A percentile compares a stretch with the other conserved stretches of the same genome.
phyloP scores from a whole-genome alignment of 1,139 yeast genomes.

The Yamadazyma membranifaciens region DNA sequence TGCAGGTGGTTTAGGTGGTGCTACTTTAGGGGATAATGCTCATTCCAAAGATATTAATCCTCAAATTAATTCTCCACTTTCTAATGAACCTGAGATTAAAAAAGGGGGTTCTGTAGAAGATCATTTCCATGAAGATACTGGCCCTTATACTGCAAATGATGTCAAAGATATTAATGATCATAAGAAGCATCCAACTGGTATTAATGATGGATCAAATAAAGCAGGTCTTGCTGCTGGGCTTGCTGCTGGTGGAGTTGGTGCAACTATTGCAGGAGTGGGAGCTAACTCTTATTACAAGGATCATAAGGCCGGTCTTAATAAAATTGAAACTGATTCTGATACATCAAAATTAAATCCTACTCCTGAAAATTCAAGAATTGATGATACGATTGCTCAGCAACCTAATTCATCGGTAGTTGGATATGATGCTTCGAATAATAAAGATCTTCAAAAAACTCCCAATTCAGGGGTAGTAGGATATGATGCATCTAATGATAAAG shows the following conservation, averaged over 20 bases:
- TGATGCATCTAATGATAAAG: neutral
- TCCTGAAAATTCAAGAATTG: slow-evolving; percentile 12
- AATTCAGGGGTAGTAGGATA: neutral
- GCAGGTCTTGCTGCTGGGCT: slow-evolving; percentile 3
- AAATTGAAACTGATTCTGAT: slow-evolving; percentile 4
- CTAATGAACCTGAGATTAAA: slow-evolving; percentile 1
- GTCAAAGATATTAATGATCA: neutral
- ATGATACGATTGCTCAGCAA: neutral
- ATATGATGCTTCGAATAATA: slow-evolving; percentile 2
- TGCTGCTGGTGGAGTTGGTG: slow-evolving; percentile 2
- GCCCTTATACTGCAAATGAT: neutral
- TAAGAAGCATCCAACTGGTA: neutral
- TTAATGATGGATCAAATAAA: neutral
- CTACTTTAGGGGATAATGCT: neutral
- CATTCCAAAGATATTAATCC: neutral
- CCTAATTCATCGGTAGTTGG: neutral
- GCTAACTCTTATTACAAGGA: neutral
- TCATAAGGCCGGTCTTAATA: neutral
- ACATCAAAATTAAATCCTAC: slow-evolving; percentile 11
- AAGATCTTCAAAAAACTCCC: neutral
- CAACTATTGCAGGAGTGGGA: slow-evolving; percentile 9
- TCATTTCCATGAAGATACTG: neutral
- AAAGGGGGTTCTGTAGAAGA: slow-evolving; percentile 1
- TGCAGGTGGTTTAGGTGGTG: neutral
- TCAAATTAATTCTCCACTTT: neutral